Evolutionary conservation across 345 rosid genomes (phyloP).

Genomic region (Pistacia vera): DNA sequence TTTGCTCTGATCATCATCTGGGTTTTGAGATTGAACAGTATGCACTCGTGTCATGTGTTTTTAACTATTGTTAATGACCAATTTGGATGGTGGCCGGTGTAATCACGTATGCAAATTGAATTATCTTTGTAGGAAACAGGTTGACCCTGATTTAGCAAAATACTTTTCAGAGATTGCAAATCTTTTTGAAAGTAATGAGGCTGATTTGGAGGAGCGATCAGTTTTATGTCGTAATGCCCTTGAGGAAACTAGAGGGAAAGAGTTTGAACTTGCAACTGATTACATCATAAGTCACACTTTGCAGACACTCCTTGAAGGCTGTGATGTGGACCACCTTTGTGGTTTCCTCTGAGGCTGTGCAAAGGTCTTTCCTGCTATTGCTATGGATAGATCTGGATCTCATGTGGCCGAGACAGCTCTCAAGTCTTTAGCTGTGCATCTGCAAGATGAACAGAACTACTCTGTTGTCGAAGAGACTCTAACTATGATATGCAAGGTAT

Average conservation of each 20-base stretch:
- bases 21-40: background rate
- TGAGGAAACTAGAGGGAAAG: constrained; percentile 85
- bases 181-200: constrained; percentile 75
- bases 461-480: constrained; percentile 72
- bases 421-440: constrained; percentile 71
- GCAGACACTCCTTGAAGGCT: constrained; percentile 85
- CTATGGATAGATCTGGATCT: constrained; percentile 94
- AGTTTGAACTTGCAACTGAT: constrained; percentile 85
- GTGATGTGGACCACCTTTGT: constrained; percentile 82
- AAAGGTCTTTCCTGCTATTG: constrained; percentile 66
- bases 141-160: constrained; percentile 79
- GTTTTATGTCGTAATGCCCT: constrained; percentile 79
- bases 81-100: background rate
- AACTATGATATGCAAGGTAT: constrained; percentile 74
- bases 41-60: background rate
- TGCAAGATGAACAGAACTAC: constrained; percentile 67
- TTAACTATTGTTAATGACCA: background rate
- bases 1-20: background rate
- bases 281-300: constrained; percentile 83
- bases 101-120: constrained; percentile 2
- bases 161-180: constrained; percentile 82
- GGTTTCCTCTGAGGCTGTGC: constrained; percentile 69
- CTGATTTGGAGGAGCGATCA: constrained; percentile 74
- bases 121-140: constrained; percentile 62
- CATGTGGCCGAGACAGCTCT: constrained; percentile 96